Conservation (phyloP, 2,329 filamentous ascomycete genomes). For the Alternaria triticimaculans region DNA sequence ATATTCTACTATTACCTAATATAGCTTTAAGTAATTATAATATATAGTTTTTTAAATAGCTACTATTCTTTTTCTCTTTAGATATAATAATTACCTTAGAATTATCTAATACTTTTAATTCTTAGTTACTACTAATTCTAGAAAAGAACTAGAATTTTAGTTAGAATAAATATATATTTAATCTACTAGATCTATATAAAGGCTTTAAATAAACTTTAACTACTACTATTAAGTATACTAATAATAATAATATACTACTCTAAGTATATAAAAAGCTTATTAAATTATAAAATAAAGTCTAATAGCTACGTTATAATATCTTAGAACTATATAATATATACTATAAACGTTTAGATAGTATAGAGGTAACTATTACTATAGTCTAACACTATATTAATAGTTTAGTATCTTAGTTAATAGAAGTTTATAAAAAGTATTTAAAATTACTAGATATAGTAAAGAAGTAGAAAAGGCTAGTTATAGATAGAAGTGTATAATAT, state of each 20-base stretch:
- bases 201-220: background rate
- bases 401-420: slow-evolving; percentile 17
- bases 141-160: slow-evolving; percentile 2
- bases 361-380: slow-evolving; percentile 6
- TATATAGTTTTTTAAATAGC: background rate
- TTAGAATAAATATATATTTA: slow-evolving; percentile 1
- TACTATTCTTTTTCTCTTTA: background rate
- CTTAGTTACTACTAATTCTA: background rate
- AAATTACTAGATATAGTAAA: slow-evolving; percentile 10
- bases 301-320: slow-evolving; percentile 3
- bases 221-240: background rate
- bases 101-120: background rate
- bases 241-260: background rate
- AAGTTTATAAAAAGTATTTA: slow-evolving; percentile 20
- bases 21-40: slow-evolving; percentile 1
- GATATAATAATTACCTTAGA: background rate
- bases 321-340: slow-evolving; percentile 7
- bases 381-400: slow-evolving; percentile 13
- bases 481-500: background rate
- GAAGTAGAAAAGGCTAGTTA: background rate
- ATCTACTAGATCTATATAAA: background rate
- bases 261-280: background rate
- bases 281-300: background rate
- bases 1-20: background rate
- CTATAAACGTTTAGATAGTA: slow-evolving; percentile 12